A percentile compares a stretch with the other conserved stretches of the same genome.
These are phyloP conservation scores for Claviceps monticola DNA, from an alignment of 2,329 filamentous ascomycete species.

Conservation along the genomic window DNA sequence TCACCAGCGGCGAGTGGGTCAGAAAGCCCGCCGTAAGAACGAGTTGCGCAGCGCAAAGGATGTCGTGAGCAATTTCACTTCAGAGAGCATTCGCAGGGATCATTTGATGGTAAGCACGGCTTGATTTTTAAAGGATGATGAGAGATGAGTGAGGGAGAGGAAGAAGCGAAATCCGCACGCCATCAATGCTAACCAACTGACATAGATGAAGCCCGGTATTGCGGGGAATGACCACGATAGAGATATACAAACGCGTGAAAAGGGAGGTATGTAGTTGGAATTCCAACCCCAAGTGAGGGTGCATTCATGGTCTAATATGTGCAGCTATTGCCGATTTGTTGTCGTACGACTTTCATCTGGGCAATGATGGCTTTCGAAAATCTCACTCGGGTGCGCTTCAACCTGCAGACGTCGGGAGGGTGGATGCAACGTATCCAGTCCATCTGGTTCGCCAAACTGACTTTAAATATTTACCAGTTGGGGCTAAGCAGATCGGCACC, in stretches of 20 bases:
- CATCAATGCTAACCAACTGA: background rate
- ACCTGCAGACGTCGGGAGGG: too few relatives aligned
- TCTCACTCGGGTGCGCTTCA: background rate
- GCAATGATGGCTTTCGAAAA: background rate
- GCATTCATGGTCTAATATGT: background rate
- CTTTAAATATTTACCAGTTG: too few relatives aligned
- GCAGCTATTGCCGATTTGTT: constrained; percentile 2
- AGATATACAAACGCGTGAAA: background rate
- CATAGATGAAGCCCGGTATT: constrained; percentile 3
- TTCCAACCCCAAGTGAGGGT: background rate
- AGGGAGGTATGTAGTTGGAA: background rate
- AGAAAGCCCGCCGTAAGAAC: constrained; percentile 9
- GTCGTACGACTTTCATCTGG: constrained; percentile 3
- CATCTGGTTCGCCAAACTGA: too few relatives aligned
- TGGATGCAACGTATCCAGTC: too few relatives aligned
- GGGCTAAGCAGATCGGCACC: background rate
- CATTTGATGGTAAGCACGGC: constrained; percentile 2
- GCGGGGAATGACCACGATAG: background rate
- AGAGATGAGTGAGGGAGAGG: too few relatives aligned
- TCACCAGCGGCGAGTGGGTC: background rate
- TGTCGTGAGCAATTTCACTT: constrained; percentile 42
- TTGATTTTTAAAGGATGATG: background rate
- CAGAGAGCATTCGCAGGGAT: constrained; percentile 12
- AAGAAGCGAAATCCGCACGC: background rate
- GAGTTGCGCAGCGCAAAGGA: constrained; percentile 25